A percentile compares a stretch with the other conserved stretches of the same genome.
These are phyloP conservation scores for Ambrosiella beaveri DNA, from an alignment of 2,329 filamentous ascomycete genomes.

Conservation along the genomic window DNA sequence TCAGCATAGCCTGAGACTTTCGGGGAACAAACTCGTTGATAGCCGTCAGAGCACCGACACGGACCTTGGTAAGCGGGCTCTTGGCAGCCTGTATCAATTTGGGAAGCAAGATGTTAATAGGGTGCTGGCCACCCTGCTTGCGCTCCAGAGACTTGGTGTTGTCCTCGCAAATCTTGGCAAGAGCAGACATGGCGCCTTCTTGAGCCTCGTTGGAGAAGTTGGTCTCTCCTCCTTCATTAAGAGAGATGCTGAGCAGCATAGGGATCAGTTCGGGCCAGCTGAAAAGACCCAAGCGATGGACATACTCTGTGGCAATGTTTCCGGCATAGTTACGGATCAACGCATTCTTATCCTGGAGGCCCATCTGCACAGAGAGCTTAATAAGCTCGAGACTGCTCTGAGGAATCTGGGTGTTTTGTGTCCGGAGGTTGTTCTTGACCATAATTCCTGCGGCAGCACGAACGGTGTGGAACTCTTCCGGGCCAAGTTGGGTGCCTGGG, in stretches of 20 bases:
- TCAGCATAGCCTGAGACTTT: conserved; percentile 65
- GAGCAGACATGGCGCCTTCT: conserved; percentile 82
- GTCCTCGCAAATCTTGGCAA: conserved; percentile 94
- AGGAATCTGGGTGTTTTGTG: conserved; percentile 58
- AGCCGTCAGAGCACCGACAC: conserved; percentile 60
- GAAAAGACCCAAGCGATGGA: conserved; percentile 67
- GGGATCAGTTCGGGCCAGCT: conserved; percentile 83
- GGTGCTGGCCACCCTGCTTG: conserved; percentile 75
- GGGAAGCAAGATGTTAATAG: conserved; percentile 74
- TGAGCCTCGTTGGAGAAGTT: conserved; percentile 55
- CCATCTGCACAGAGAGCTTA: conserved; percentile 59
- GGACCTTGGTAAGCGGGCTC: conserved; percentile 58
- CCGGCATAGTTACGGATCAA: conserved; percentile 82
- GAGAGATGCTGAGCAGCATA: conserved; percentile 61
- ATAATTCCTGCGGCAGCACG: conserved; percentile 81
- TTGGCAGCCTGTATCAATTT: conserved; percentile 78
- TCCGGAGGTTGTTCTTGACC: conserved; percentile 82
- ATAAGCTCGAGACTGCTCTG: conserved; percentile 58
- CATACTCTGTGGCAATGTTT: conserved; percentile 84
- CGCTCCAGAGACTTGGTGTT: conserved; percentile 73
- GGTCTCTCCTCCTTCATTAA: conserved; percentile 43
- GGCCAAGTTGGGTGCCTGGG: conserved; percentile 38
- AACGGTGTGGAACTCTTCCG: conserved; percentile 52
- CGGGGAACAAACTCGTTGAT: conserved; percentile 86
- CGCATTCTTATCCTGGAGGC: conserved; percentile 61